Base-by-base conservation (phyloP, 2,329 filamentous ascomycete genomes). In the Aspergillus terreus region DNA sequence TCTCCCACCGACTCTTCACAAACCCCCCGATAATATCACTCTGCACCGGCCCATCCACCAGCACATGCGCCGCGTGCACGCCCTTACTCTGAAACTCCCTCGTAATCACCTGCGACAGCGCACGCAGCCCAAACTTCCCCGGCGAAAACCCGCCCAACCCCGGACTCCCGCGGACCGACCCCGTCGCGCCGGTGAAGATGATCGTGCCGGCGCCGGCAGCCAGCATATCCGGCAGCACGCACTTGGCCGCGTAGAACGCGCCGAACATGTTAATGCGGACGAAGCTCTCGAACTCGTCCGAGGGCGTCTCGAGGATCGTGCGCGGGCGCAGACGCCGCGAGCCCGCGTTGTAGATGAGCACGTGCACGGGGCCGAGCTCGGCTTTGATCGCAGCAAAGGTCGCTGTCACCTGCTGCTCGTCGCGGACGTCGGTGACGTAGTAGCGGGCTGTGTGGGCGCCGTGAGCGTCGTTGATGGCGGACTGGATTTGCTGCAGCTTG, bases 31-130 rank as follows among this genome's bases (percentile, higher is more conserved):
- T 48, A 21, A 55, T 46, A 36, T 56, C 50, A 38, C 55, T 57
- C 44, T 58, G 48, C n/a, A 58, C 55, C 35, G 55, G 55, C 36
- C 55, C 55, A 49, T 58, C 55, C 4, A 58, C 51, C 19, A 58
- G 40, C 12, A 58, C 41, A 58, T 58, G 55, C 30, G 49, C 55
- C 6, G 53, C 49, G 50, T 58, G 55, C 6, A 58, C 38, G 1
- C 55, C 55, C 11, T 46, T 43, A 12, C 30, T 14, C 38, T 58
- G 55, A 35, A 58, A 58, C 44, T 58, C 55, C 14, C 55, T 25
- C 44, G 55, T 51, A 38, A 58, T 50, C 17, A 56, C 52, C 51
- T 58, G 55, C 12, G 50, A 47, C 17, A 58, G 21, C 14, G 55
- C 47, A 30, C 55, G 42, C 7, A 58, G 44, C 17, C 55, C 55